Evolutionary conservation across 768 basidiomycete species (phyloP), one percentile per base, ranked within the genome.

Genomic region (Cystobasidium tubakii): DNA sequence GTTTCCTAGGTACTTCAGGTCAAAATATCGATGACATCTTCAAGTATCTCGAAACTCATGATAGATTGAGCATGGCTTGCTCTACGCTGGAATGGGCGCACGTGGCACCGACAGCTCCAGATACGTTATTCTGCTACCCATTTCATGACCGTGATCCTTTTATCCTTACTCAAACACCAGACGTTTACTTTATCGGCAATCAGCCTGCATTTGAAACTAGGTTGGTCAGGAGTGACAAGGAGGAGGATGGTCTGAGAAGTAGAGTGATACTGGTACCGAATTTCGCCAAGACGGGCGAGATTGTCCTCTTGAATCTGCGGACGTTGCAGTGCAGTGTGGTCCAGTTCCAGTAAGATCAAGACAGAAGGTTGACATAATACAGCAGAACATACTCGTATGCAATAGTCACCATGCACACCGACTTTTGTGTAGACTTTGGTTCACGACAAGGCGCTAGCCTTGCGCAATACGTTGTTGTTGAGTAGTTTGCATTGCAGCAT

Each of bases 71-170:
- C 1, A 84, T 97, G 74, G 86, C 91, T 12, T 86, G 88, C 78
- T 84, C 88, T 50, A 94, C 92, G 13, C 84, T 99, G 39, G 86
- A 85, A 77, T 99, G 95, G 96, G 84, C 93, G 73, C 95, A 98
- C 82, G 87, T 96, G 81, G 93, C 96, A n/a, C 96, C 96, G 1
- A 98, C 96, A 9, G 95, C 95, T 29, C 96, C 96, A 31, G 96
- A 99, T 81, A 99, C 96, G 0, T 85, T 99, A 1, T 97, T 93
- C 93, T 97, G 96, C 78, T 94, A 97, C 81, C 96, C 96, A 21
- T 98, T 89, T 83, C 86, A 89, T 63, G 84, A 86, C 33, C 83
- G 84, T 21, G 96, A 99, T 79, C 96, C 96, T 0, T 99, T 99
- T 82, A 84, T 96, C 71, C 84, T 99, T 36, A 78, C 83, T n/a